Evolutionary conservation across 2,329 filamentous ascomycete genomes (phyloP), one percentile per base, ranked within the genome.

Genomic region (Beauveria sp.): DNA sequence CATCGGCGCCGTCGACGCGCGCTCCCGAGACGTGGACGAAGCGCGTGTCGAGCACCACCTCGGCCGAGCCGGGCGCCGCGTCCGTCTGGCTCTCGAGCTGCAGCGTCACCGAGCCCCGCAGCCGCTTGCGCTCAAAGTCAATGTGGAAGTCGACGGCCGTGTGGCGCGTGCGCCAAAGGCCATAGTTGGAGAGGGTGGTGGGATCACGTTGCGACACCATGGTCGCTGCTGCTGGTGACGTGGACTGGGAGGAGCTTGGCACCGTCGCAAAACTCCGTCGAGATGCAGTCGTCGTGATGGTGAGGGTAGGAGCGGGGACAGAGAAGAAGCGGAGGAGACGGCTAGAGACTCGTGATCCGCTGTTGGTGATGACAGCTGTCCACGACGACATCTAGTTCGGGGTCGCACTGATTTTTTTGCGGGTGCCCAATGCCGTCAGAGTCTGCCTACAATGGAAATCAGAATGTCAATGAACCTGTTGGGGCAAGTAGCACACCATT

Each of bases 171-270:
- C 85, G 81, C 87, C 91, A 97, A 61, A 88, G 87, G 74, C 90
- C 87, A 76, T 97, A 97, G 79, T 98, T 98, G 72, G 90, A 89
- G 63, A 95, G 78, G 28, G 95, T 97, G 74, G 92, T 96, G 59
- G 92, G 92, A 76, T 98, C 93, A 70, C 90, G 85, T 56, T 67
- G 62, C n/a, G 63, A 20, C 49, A 45, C 61, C 64, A 63, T 64
- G 50, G 54, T 50, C 12, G 40, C 10, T 24, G 40, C 12, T 49
- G 49, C 40, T 42, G 42, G 12, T 16, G 14, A 6, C 16, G 34
- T 38, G 34, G 34, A 14, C 34, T 38, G 34, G 2, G 34, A 38
- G 34, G 14, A 38, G 14, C 34, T 38, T 38, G 34, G 34, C 34
- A 22, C 9, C 7, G 18, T 54, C 12, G 46, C 42, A 49, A 61